Conservation (phyloP, 306 rosid species). For the Prunus salicina region DNA sequence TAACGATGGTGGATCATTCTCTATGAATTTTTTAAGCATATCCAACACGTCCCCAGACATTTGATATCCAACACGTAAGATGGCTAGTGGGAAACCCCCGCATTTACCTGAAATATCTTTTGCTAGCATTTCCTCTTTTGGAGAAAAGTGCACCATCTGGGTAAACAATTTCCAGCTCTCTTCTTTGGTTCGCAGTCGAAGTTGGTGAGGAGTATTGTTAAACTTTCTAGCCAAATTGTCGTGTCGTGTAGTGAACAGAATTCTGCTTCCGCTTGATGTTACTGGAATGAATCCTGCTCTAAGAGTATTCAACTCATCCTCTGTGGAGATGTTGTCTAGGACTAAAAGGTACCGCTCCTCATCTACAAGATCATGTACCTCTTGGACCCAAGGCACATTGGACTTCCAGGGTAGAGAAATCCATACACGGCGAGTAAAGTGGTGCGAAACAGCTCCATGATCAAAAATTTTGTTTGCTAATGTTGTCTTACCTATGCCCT, state of each 20-base stretch:
- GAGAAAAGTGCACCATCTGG: conserved; percentile 22
- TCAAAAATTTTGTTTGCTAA: conserved; percentile 33
- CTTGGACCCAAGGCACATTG: not conserved
- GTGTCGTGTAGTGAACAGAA: conserved; percentile 26
- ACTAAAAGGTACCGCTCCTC: conserved; percentile 14
- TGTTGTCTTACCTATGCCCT: conserved; percentile 45
- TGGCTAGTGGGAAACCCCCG: conserved; percentile 30
- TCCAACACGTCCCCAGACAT: too few species aligned
- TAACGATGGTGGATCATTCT: conserved; percentile 14
- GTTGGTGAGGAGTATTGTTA: not conserved
- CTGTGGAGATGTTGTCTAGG: conserved; percentile 25
- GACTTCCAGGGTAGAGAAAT: conserved; percentile 4
- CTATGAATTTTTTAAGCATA: too few species aligned
- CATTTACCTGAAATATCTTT: conserved; percentile 19
- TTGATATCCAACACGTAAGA: too few species aligned
- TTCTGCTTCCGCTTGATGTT: conserved; percentile 19
- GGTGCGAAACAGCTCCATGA: not conserved
- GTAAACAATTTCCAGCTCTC: conserved; percentile 28
- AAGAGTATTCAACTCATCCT: not conserved
- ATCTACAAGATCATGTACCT: conserved; percentile 3
- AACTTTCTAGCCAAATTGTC: conserved; percentile 8
- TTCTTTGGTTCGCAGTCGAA: conserved; percentile 36
- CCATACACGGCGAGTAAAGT: conserved; percentile 31
- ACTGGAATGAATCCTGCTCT: not conserved
- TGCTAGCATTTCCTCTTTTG: conserved; percentile 20